Base-by-base conservation (phyloP, 2,329 filamentous ascomycete species). In the Periconia macrospinosa region DNA sequence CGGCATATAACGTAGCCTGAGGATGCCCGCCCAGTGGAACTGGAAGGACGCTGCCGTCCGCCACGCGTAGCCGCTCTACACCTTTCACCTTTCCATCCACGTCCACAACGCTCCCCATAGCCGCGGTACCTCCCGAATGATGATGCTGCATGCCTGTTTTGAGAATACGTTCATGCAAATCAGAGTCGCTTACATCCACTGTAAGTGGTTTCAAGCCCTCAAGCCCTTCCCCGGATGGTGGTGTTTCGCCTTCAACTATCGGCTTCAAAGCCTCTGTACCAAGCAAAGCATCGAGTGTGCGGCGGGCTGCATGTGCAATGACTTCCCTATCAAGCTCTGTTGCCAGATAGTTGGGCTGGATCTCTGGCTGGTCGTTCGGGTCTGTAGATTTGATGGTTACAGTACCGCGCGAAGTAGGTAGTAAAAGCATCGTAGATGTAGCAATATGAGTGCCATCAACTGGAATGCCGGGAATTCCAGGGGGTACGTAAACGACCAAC, bases 401-500 rank as follows among this genome's bases (percentile, higher is more conserved):
- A 15, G 18, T 57, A 9, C 62, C 62, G n/a, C 62, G 57, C 18
- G 53, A 57, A 6, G 56, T 61, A 10, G 62, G 60, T 14, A 53
- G 43, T 1, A 56, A 41, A 10, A 53, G 45, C 49, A 56, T 45
- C 2, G 45, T 55, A 42, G 53, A 49, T 45, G 50, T 55, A 17
- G 56, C 47, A 40, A 65, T 59, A 35, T 57, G 50, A 17, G 48
- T 58, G 1, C 61, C 61, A 47, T 65, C 60, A n/a, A 52, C 14
- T 1, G 59, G 57, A 48, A 59, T 52, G 19, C 52, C 54, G 14
- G 55, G 52, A 2, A 54, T 55, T 19, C 47, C 53, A 35, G 53
- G 48, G 2, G 58, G 51, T 1, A 55, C 53, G 47, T 61, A 60
- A 15, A 53, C 41, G 20, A 35, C 37, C 5, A 58, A 18, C 13